Evolutionary conservation across 129 eudicot species (phyloP), one percentile per base, ranked within the genome.

Genomic region (Mikania micrantha): DNA sequence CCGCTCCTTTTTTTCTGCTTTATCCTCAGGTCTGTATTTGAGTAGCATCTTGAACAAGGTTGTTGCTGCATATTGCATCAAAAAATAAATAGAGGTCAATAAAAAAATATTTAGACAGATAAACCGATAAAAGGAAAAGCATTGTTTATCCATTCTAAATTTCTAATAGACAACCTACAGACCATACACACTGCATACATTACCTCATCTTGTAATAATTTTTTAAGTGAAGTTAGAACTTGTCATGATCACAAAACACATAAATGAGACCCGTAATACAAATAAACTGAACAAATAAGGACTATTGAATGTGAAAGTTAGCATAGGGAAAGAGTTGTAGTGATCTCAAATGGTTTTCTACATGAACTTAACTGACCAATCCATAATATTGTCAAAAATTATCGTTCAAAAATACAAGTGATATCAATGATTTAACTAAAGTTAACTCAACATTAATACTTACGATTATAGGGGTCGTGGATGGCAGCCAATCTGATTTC

Each of bases 21-120:
- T 90, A 22, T 91, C 97, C 71, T 91, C 97, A 0, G 97, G 97
- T 58, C 97, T 79, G 58, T 90, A 90, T 77, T 90, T 90, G 50
- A 90, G 97, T 40, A 87, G 82, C 90, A 91, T 81, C 86, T 91
- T 91, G 83, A 85, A 91, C 60, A 91, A 78, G 71, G 74, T 91
- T 10, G 97, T 85, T 20, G 97, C 97, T 91, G 69, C 66, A 83
- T 35, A 73, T 52, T 52, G 7, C 60, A 52, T 52, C 31, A 40
- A 40, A 40, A 40, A 40, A 40, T 7, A 13, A n/a, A 40, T 40
- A 40, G 3, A 32, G 36, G 36, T 32, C 36, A 48, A 48, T 44
- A 42, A n/a, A 16, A n/a, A 16, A 17, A 45, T 1, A 42, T 42
- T 42, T 15, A 42, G 15, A 13, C 49, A 31, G 4, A 6, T 4